phyloP scores from a whole-genome alignment of 78 protist genomes.

The Dictyostelium purpureum region DNA sequence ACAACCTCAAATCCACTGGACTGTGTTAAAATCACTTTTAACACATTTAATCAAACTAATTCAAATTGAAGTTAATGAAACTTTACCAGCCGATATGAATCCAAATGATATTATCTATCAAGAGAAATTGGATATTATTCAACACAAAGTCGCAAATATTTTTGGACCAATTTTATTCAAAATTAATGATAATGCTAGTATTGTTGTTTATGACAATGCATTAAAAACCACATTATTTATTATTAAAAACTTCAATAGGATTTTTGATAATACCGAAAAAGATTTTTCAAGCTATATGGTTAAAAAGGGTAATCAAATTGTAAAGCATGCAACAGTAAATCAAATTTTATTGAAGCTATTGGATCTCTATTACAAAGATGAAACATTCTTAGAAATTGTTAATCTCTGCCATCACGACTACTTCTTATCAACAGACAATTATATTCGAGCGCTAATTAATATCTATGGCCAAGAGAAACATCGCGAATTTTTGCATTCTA shows the following conservation, averaged over 20 bases:
- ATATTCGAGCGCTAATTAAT: not conserved
- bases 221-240: not conserved
- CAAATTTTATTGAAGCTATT: constrained; percentile 18
- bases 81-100: not conserved
- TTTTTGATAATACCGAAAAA: not conserved
- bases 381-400: constrained; percentile 33
- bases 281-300: constrained; percentile 9
- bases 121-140: constrained; percentile 1
- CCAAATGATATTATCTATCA: not conserved
- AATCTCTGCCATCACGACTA: constrained; percentile 55
- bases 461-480: not conserved
- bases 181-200: not conserved
- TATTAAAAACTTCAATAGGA: not conserved
- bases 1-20: constrained; percentile 41
- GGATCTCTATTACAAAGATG: constrained; percentile 48
- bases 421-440: not conserved
- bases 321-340: constrained; percentile 37
- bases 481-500: not conserved
- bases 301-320: constrained; percentile 46
- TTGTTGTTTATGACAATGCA: not conserved
- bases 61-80: not conserved
- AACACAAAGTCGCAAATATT: constrained; percentile 5
- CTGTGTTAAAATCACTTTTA: not conserved
- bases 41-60: constrained; percentile 21
- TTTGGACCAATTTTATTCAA: constrained; percentile 46